Evolutionary conservation across 129 eudicot genomes (phyloP), one percentile per base, ranked within the genome.

Genomic region (Lonicera japonica): DNA sequence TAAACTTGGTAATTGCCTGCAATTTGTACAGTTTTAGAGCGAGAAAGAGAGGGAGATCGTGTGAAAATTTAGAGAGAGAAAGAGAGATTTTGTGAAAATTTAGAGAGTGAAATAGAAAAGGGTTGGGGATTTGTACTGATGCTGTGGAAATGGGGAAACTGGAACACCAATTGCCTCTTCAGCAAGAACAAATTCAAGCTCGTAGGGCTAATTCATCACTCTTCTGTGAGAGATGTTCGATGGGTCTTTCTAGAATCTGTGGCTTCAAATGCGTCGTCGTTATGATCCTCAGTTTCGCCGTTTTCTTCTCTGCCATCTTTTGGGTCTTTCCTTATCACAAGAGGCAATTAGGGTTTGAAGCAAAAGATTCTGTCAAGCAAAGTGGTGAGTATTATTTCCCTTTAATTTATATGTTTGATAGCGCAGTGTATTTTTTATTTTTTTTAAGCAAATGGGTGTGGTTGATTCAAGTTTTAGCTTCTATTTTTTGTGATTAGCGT

Each of bases 131-230:
- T 73, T 36, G 71, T 70, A 65, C 86, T 72, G 92, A 88, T 88
- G 96, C 96, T 79, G 58, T 76, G 80, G 64, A 68, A 72, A 88
- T 88, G 96, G 96, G 96, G 75, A 88, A 88, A 77, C 50, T 65
- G 60, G 58, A 72, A 22, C 77, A 78, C 71, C 84, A 66, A 60
- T 78, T 84, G 60, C 86, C 84, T 34, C 41, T 78, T 18, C 75
- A 73, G 64, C 78, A 60, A 48, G 67, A 53, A 6, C 83, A 75
- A 60, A 22, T 54, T 54, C 51, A 12, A 45, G 16, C 29, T 47
- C 20, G 21, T 15, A 67, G 63, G 36, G 58, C 22, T 36, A n/a
- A 48, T 59, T 79, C 68, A 40, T n/a, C 64, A 39, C 50, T 79
- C 67, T 41, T 54, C 65, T 71, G 83, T 47, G 55, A 22, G 43